A percentile compares a stretch with the other conserved stretches of the same genome.
phyloP scores from a whole-genome alignment of 768 basidiomycete species.

The Kwoniella dendrophila region DNA sequence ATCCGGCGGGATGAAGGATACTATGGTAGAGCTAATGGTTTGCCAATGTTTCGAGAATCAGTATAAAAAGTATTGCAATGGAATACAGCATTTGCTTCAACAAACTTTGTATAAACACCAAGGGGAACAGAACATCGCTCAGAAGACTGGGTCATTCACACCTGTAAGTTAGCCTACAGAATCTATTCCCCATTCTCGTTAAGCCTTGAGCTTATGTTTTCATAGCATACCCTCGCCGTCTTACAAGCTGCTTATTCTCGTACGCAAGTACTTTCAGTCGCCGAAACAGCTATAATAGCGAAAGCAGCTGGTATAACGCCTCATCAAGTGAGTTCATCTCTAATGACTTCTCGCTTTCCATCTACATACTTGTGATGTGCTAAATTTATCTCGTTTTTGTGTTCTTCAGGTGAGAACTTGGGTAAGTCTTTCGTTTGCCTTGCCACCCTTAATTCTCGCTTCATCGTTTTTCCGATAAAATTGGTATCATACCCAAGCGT shows the following conservation, averaged over 20 bases:
- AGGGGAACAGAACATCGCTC: background rate
- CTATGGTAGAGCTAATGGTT: background rate
- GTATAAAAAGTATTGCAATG: background rate
- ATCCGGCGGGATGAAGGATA: slow-evolving; percentile 7
- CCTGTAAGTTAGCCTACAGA: background rate
- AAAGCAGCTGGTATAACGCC: slow-evolving; percentile 33
- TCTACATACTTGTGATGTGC: slow-evolving; percentile 1
- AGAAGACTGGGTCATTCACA: background rate
- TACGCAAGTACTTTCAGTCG: slow-evolving; percentile 21
- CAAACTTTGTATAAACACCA: background rate
- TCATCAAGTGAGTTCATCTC: slow-evolving; percentile 36
- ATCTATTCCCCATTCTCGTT: background rate
- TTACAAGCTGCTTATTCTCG: slow-evolving; percentile 35
- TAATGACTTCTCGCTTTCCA: background rate
- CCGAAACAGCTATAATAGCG: slow-evolving; percentile 33
- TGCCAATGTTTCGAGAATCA: background rate
- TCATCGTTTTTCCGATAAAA: background rate
- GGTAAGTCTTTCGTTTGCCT: slow-evolving; percentile 31
- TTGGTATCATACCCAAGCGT: background rate
- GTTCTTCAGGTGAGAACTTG: slow-evolving; percentile 41
- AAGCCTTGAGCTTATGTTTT: background rate
- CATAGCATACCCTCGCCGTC: slow-evolving; percentile 8
- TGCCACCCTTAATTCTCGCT: background rate
- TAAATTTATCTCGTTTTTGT: slow-evolving; percentile 3
- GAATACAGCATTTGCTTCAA: background rate